Conservation (phyloP, 352 stramenopile species). For the Phytopythium cucurbitacearum region DNA sequence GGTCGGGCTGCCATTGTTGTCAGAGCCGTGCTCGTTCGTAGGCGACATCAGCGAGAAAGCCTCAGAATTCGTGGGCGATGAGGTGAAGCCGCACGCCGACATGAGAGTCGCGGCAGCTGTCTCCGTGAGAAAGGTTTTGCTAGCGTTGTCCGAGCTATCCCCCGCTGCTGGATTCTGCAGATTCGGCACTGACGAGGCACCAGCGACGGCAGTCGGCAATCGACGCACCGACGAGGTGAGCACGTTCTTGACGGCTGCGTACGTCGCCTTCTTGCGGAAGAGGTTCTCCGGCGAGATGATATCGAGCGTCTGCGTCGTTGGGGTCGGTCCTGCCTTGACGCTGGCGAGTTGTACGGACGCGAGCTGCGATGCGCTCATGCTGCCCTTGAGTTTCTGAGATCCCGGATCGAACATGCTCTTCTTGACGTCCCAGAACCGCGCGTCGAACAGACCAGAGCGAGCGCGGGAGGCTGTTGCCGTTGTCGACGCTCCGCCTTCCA, state of each 20-base stretch:
- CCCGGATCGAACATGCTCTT: constrained; percentile 52
- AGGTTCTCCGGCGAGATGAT: constrained; percentile 64
- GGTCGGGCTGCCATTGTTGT: not conserved
- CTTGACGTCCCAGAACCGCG: constrained; percentile 69
- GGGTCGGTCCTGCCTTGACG: constrained; percentile 21
- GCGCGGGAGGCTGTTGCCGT: not conserved
- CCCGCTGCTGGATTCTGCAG: too few relatives aligned
- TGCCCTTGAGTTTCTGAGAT: constrained; percentile 29
- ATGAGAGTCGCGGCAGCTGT: not conserved
- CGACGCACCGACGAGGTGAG: constrained; percentile 48
- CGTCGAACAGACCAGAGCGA: constrained; percentile 37
- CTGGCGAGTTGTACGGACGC: constrained; percentile 41
- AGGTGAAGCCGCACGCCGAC: too few relatives aligned
- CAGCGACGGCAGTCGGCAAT: constrained; percentile 31
- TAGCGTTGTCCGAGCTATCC: too few relatives aligned
- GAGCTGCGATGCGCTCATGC: constrained; percentile 41
- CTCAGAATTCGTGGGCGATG: too few relatives aligned
- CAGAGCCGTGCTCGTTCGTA: too few relatives aligned
- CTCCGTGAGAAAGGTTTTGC: constrained; percentile 14
- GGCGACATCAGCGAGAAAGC: too few relatives aligned
- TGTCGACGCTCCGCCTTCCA: not conserved
- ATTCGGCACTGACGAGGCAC: constrained; percentile 12
- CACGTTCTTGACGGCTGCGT: constrained; percentile 54
- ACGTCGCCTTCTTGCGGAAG: constrained; percentile 63
- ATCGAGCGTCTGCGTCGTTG: constrained; percentile 35